These are phyloP conservation scores for Nepenthes mirabilis DNA, from an alignment of 148 eudicot species.

Conservation along the genomic window DNA sequence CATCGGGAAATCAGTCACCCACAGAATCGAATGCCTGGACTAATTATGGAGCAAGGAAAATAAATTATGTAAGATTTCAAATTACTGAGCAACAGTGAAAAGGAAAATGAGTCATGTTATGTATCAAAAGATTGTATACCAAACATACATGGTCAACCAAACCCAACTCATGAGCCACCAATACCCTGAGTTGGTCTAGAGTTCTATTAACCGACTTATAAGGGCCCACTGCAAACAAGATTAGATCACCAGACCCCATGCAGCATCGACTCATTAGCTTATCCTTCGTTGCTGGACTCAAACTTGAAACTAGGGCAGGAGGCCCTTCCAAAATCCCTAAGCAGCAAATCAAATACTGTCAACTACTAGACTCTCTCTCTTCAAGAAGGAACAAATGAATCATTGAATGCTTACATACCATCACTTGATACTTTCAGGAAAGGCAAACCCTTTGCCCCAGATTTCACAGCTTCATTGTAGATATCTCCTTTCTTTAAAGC, in stretches of 20 bases:
- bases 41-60: constrained; percentile 12
- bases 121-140: not conserved
- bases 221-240: constrained; percentile 79
- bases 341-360: constrained; percentile 8
- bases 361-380: not conserved
- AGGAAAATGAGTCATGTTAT: not conserved
- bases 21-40: constrained; percentile 80
- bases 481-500: constrained; percentile 88
- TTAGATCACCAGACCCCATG: constrained; percentile 66
- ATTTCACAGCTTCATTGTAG: constrained; percentile 68
- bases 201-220: constrained; percentile 65
- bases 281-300: constrained; percentile 36
- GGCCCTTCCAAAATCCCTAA: constrained; percentile 76
- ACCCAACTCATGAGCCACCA: constrained; percentile 64
- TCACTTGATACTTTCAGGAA: constrained; percentile 69
- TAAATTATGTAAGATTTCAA: not conserved
- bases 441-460: constrained; percentile 97
- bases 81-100: not conserved
- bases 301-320: constrained; percentile 63
- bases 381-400: not conserved
- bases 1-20: constrained; percentile 99
- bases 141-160: constrained; percentile 73
- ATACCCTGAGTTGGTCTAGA: constrained; percentile 62
- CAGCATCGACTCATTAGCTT: constrained; percentile 37
- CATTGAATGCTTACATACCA: constrained; percentile 29